Evolutionary conservation across 2,329 filamentous ascomycete genomes (phyloP), one percentile per base, ranked within the genome.

Genomic region (Phaeomoniella chlamydospora): DNA sequence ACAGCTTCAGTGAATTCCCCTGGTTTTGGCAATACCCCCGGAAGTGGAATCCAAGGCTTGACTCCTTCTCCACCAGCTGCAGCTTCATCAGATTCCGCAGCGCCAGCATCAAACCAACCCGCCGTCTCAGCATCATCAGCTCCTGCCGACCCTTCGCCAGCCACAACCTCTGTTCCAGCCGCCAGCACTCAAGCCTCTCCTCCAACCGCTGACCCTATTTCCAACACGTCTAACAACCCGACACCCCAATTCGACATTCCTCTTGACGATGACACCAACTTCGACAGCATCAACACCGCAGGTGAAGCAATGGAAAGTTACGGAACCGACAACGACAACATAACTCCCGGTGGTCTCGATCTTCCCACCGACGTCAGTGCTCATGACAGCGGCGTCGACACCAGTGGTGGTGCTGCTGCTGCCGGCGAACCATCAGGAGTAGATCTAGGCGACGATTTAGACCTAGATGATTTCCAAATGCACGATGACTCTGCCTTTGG

Each of bases 401-500:
- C 6, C 22, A 26, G 6, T 26, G 22, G 22, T n/a, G n/a, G n/a
- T n/a, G n/a, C n/a, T n/a, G n/a, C n/a, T n/a, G n/a, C n/a, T 32
- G 53, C 49, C 1, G 58, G 54, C 2, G 64, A 60, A 3, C 67
- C 64, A 18, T 55, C 72, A 3, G 70, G 63, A 15, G 70, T 73
- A 14, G 56, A 50, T 4, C 39, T 60, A 35, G 53, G 54, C 13
- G 65, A 66, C 37, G 58, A 58, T 3, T 54, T 66, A 3, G 66
- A 67, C 44, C 52, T 68, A 30, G 72, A 69, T 5, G 79, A 78
- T 43, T 70, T 85, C n/a, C n/a, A n/a, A n/a, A n/a, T n/a, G n/a
- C n/a, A n/a, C 63, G 80, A 84, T 33, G 80, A 86, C 49, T 84
- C 78, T 22, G 83, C 81, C 1, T 90, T 90, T 59, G 83, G 81